Conservation (phyloP, 2,329 filamentous ascomycete species). For the Fusarium sp. region DNA sequence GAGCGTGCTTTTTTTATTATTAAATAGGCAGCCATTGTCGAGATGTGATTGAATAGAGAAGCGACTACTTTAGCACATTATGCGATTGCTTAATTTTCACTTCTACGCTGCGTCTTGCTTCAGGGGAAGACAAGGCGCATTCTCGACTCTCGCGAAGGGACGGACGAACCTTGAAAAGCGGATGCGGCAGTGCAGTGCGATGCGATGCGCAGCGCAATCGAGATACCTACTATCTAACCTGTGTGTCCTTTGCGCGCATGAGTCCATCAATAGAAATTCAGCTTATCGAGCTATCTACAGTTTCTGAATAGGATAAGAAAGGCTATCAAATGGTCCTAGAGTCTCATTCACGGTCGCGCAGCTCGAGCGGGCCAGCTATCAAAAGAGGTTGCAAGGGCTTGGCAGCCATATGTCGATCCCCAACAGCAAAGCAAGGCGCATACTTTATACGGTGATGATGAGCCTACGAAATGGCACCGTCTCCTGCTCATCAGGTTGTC, state of each 20-base stretch:
- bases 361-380: conserved; percentile 33
- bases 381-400: conserved; percentile 36
- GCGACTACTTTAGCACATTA: conserved; percentile 1
- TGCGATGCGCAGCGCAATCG: conserved; percentile 27
- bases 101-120: conserved; percentile 14
- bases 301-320: conserved; percentile 6
- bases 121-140: conserved; percentile 35
- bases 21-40: conserved; percentile 11
- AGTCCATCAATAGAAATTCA: background rate
- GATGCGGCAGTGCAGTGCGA: conserved; percentile 33
- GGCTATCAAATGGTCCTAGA: conserved; percentile 1
- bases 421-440: conserved; percentile 34
- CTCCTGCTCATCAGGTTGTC: conserved; percentile 29
- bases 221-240: background rate
- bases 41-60: conserved; percentile 10
- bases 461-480: conserved; percentile 26
- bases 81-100: conserved; percentile 6
- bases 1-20: conserved; percentile 11
- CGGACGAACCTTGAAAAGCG: conserved; percentile 39
- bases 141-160: conserved; percentile 26
- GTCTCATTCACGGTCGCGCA: conserved; percentile 22
- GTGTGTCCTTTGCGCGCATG: conserved; percentile 29
- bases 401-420: conserved; percentile 38
- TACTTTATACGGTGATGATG: conserved; percentile 38
- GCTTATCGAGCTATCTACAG: background rate